These are phyloP conservation scores for Fusarium albidum DNA, from an alignment of 2,329 filamentous ascomycete species.

Conservation along the genomic window DNA sequence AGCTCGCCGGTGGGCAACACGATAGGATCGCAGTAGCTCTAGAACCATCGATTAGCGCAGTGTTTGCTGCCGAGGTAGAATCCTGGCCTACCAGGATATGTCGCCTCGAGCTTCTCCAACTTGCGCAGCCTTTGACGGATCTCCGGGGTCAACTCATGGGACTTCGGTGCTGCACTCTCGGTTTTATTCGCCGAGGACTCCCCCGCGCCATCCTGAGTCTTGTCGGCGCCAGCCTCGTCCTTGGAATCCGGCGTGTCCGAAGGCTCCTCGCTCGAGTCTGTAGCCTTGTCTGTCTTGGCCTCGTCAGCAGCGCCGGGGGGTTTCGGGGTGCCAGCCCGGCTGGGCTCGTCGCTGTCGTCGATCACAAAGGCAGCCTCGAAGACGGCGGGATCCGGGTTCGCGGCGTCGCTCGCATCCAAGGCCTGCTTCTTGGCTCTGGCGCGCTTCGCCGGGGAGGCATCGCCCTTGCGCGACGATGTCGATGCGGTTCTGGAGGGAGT, in stretches of 20 bases:
- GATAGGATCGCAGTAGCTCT: slow-evolving; percentile 90
- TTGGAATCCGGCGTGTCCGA: slow-evolving; percentile 7
- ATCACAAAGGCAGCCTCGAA: slow-evolving; percentile 89
- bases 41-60: slow-evolving; percentile 7
- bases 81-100: slow-evolving; percentile 75
- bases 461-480: slow-evolving; percentile 51
- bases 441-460: slow-evolving; percentile 42
- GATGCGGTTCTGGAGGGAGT: slow-evolving; percentile 51
- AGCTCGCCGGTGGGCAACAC: slow-evolving; percentile 86
- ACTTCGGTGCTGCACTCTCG: slow-evolving; percentile 19
- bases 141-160: slow-evolving; percentile 73
- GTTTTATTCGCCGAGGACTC: slow-evolving; percentile 23
- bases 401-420: slow-evolving; percentile 49
- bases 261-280: slow-evolving; percentile 28
- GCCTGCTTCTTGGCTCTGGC: slow-evolving; percentile 51
- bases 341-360: slow-evolving; percentile 79
- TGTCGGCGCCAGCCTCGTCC: slow-evolving; percentile 31
- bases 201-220: slow-evolving; percentile 28
- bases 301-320: slow-evolving; percentile 49
- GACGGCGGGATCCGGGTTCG: slow-evolving; percentile 81
- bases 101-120: slow-evolving; percentile 87
- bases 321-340: slow-evolving; percentile 67
- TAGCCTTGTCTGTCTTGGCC: slow-evolving; percentile 33
- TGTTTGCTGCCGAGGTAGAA: background rate
- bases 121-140: slow-evolving; percentile 79